phyloP scores from a whole-genome alignment of 1,284 basidiomycete genomes.

The Cystobasidiaceae sp. region DNA sequence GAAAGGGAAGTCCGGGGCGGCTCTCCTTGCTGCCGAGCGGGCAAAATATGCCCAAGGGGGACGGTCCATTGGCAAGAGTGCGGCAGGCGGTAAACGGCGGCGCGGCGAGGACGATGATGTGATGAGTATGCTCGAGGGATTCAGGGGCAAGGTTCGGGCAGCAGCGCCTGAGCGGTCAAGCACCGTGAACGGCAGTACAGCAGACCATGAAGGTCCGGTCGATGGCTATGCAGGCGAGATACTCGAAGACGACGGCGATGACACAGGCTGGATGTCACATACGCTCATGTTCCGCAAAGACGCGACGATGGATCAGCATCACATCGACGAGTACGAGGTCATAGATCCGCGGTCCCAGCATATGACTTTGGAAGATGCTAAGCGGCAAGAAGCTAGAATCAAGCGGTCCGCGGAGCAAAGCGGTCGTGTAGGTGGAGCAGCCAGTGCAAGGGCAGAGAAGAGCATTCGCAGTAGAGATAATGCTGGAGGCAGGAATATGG shows the following conservation, averaged over 20 bases:
- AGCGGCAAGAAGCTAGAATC: conserved; percentile 27
- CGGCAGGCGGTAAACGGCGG: conserved; percentile 21
- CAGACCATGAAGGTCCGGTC: conserved; percentile 11
- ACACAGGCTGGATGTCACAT: conserved; percentile 36
- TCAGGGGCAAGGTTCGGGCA: conserved; percentile 35
- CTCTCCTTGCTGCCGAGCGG: conserved; percentile 41
- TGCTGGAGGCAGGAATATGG: conserved; percentile 17
- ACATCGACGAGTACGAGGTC: conserved; percentile 29
- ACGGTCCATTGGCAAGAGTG: conserved; percentile 6
- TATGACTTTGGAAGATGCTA: conserved; percentile 32
- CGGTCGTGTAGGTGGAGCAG: conserved; percentile 1
- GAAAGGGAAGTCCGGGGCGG: conserved; percentile 30
- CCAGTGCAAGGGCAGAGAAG: conserved; percentile 19
- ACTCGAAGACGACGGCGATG: conserved; percentile 31
- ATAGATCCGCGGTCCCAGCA: conserved; percentile 30
- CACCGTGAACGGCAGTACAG: neutral
- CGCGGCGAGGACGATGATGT: conserved; percentile 35
- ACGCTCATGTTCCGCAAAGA: conserved; percentile 42
- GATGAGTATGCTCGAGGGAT: conserved; percentile 33
- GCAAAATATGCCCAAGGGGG: conserved; percentile 36
- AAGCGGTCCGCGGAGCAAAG: conserved; percentile 16
- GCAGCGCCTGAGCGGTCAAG: conserved; percentile 19
- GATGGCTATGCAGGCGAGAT: conserved; percentile 17
- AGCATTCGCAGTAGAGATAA: conserved; percentile 3
- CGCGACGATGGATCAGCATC: conserved; percentile 34